phyloP scores from a whole-genome alignment of 495 filamentous ascomycete genomes.

The Diplogelasinospora grovesii region DNA sequence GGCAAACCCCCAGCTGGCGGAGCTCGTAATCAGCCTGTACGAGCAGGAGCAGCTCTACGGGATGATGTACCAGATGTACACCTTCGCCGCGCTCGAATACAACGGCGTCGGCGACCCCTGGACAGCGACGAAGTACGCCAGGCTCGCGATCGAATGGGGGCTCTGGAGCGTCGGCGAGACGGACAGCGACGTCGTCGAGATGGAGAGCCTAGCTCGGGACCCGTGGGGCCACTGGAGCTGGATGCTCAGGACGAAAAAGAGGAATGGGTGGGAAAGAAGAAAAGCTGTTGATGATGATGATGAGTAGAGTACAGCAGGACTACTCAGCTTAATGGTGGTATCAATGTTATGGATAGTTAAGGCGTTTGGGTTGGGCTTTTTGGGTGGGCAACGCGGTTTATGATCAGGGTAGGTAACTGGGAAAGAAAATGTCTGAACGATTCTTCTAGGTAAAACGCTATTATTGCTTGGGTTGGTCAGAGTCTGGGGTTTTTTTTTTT shows the following conservation, averaged over 20 bases:
- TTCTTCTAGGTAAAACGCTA: too few species aligned
- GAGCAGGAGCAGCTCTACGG: slow-evolving; percentile 32
- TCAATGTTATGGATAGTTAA: too few species aligned
- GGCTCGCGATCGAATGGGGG: slow-evolving; percentile 27
- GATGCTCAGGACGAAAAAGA: slow-evolving; percentile 17
- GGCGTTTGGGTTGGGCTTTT: neutral
- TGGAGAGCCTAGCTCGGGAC: slow-evolving; percentile 23
- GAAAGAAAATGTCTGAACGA: too few species aligned
- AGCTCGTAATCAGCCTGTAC: slow-evolving; percentile 29
- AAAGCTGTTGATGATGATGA: slow-evolving; percentile 10
- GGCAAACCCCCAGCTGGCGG: slow-evolving; percentile 29
- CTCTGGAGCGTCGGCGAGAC: slow-evolving; percentile 28
- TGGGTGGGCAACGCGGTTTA: too few species aligned
- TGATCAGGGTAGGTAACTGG: too few species aligned
- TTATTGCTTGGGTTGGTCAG: too few species aligned
- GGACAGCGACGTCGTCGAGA: slow-evolving; percentile 23
- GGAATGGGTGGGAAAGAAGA: slow-evolving; percentile 14
- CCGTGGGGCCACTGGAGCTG: slow-evolving; percentile 32
- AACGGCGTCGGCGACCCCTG: slow-evolving; percentile 30
- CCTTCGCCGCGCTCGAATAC: slow-evolving; percentile 32
- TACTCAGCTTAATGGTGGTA: neutral
- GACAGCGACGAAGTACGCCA: slow-evolving; percentile 31
- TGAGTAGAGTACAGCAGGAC: too few species aligned
- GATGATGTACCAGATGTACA: slow-evolving; percentile 30
- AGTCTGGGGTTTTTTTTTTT: too few species aligned